Evolutionary conservation across 139 green algal species (phyloP).

Genomic region (Asterochloris erici): DNA sequence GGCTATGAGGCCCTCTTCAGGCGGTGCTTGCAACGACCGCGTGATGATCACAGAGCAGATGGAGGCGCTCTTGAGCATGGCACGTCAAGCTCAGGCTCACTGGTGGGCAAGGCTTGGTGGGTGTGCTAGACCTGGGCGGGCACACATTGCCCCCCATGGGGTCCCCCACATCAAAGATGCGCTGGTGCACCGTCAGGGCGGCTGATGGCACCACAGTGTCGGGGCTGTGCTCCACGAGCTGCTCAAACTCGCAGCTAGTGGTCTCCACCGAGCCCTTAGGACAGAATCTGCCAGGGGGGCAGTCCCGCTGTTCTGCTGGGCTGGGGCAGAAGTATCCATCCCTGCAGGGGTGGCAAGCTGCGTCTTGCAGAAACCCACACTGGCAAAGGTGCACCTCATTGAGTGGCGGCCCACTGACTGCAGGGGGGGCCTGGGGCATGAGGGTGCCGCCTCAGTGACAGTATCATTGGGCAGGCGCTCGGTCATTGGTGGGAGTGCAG

Average conservation of each 20-base stretch:
- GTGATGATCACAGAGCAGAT: no score
- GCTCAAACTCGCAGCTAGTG: conserved; percentile 32
- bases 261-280: conserved; percentile 21
- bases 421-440: neutral
- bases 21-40: no score
- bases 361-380: neutral
- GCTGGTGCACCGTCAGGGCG: conserved; percentile 21
- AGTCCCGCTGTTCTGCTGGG: conserved; percentile 14
- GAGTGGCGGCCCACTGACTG: no score
- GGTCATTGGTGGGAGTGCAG: neutral
- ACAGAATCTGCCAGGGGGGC: conserved; percentile 39
- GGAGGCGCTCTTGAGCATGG: no score
- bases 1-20: no score
- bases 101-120: neutral
- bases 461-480: neutral
- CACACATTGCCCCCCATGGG: conserved; percentile 43
- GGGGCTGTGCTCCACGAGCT: conserved; percentile 12
- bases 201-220: conserved; percentile 5
- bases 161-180: conserved; percentile 32
- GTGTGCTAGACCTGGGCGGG: conserved; percentile 25
- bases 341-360: conserved; percentile 26
- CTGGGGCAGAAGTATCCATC: conserved; percentile 38
- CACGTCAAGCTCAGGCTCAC: neutral
- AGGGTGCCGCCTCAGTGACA: neutral
- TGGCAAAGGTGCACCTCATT: no score